A percentile compares a stretch with the other conserved stretches of the same genome.
These are phyloP conservation scores for Holtermanniella nyarrowii DNA, from an alignment of 768 basidiomycete genomes.

Conservation along the genomic window DNA sequence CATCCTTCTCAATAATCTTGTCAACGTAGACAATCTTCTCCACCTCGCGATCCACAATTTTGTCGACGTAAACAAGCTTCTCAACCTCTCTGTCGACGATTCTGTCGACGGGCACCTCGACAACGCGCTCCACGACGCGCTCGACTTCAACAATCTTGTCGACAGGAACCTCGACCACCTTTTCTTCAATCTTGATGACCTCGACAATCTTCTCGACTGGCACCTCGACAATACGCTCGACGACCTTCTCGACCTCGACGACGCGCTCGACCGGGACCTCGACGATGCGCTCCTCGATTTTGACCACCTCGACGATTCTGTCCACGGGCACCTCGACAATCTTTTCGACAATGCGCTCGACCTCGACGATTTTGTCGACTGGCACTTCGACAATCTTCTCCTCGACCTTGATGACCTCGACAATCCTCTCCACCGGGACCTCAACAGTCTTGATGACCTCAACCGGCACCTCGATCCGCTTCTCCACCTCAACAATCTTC, in stretches of 20 bases:
- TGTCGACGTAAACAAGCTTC: constrained; percentile 15
- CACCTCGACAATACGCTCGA: constrained; percentile 17
- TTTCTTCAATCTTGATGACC: constrained; percentile 15
- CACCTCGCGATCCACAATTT: constrained; percentile 26
- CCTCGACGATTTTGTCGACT: constrained; percentile 25
- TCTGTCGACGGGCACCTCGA: constrained; percentile 17
- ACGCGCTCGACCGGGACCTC: constrained; percentile 23
- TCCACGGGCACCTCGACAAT: constrained; percentile 17
- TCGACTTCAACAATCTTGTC: constrained; percentile 5
- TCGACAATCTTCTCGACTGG: constrained; percentile 13
- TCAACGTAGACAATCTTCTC: constrained; percentile 18
- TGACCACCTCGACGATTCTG: constrained; percentile 16
- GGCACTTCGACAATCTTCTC: constrained; percentile 30
- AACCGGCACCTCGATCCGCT: constrained; percentile 22
- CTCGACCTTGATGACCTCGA: constrained; percentile 22
- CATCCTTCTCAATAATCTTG: constrained; percentile 26
- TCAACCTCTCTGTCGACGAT: constrained; percentile 16
- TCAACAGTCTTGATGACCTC: constrained; percentile 34
- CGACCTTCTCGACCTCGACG: constrained; percentile 22
- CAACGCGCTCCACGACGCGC: constrained; percentile 1
- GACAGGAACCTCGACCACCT: background rate
- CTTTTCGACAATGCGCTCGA: constrained; percentile 32
- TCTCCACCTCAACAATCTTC: constrained; percentile 19
- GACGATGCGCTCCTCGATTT: constrained; percentile 13
- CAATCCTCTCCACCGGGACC: constrained; percentile 17